Percentiles rank a stretch among this genome's conserved stretches.
These are phyloP conservation scores for Xylaria sp. DNA, from an alignment of 2,329 filamentous ascomycete genomes.

Conservation along the genomic window DNA sequence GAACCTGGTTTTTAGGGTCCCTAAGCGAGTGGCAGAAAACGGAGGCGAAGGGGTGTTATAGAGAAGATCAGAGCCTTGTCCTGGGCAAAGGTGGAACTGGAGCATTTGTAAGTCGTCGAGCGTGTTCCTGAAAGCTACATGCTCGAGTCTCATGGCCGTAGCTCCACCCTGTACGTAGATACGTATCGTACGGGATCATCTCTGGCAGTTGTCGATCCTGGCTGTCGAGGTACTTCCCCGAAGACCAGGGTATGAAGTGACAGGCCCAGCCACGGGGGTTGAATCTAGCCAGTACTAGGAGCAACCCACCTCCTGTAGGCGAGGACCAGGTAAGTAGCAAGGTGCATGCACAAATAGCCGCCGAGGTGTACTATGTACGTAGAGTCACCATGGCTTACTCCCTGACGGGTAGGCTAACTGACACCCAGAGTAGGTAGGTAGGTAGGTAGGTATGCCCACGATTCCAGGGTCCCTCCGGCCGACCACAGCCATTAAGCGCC, in stretches of 20 bases:
- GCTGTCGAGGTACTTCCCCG: slow-evolving; percentile 24
- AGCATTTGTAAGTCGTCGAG: slow-evolving; percentile 25
- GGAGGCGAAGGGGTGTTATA: slow-evolving; percentile 32
- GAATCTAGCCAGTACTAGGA: slow-evolving; percentile 19
- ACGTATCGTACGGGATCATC: slow-evolving; percentile 23
- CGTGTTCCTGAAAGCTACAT: slow-evolving; percentile 27
- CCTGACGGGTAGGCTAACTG: slow-evolving; percentile 18
- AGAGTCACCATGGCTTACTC: slow-evolving; percentile 7
- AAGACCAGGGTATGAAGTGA: slow-evolving; percentile 20
- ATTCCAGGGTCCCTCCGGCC: slow-evolving; percentile 12
- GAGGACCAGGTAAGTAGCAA: slow-evolving; percentile 16
- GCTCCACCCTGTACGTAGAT: slow-evolving; percentile 22
- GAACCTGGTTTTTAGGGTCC: slow-evolving; percentile 26
- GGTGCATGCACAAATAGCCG: slow-evolving; percentile 30
- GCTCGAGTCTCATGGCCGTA: slow-evolving; percentile 24
- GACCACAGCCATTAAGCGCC: slow-evolving; percentile 24
- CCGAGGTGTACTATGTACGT: slow-evolving; percentile 17
- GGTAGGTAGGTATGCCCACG: slow-evolving; percentile 14
- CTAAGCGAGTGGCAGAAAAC: slow-evolving; percentile 23
- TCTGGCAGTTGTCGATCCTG: slow-evolving; percentile 17
- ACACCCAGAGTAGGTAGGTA: slow-evolving; percentile 21
- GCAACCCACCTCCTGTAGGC: slow-evolving; percentile 21
- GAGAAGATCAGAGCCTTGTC: slow-evolving; percentile 26
- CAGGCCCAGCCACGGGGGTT: slow-evolving; percentile 19
- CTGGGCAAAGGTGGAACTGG: slow-evolving; percentile 21